Evolutionary conservation across 1,284 basidiomycete species (phyloP), one percentile per base, ranked within the genome.

Genomic region (Naganishia cerealis): DNA sequence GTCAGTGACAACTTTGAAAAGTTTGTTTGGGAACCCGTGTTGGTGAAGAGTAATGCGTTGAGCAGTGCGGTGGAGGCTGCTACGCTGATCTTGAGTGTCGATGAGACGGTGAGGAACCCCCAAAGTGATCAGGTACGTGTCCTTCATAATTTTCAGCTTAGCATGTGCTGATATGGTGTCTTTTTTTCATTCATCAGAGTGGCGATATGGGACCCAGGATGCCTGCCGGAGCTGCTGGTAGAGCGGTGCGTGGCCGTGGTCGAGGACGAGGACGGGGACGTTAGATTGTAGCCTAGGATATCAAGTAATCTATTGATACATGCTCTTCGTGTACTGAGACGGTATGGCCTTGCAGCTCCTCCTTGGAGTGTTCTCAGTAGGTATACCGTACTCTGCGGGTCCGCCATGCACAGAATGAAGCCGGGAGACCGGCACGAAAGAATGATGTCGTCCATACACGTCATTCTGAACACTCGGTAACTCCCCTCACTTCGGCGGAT

Each of bases 11-110:
- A 98, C 81, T 90, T 98, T 89, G 90, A 92, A 69, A 90, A 90
- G 59, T 99, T 98, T 78, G 94, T 99, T 9, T 99, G 96, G 95
- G 96, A 99, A 79, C 95, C 96, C 16, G 90, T 90, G 72, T 83
- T 99, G 66, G 91, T 99, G 76, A 98, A 99, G 83, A 84, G 90
- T 70, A 99, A 99, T 77, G 96, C 95, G 21, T 88, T 99, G 75
- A 89, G 87, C 77, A 94, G 92, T 75, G 95, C 96, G 15, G 86
- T 93, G 18, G 96, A 99, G 82, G 96, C 96, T 12, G 94, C 95
- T 10, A 97, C 92, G 81, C 81, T 99, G 78, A 94, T 99, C 74
- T 81, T 97, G 69, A 93, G 90, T 73, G 91, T 97, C 5, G 94
- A 97, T 77, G 94, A 96, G 83, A 97, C 94, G 7, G 92, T 96